phyloP scores from a whole-genome alignment of 2,329 filamentous ascomycete genomes.

The Sphaerulina populicola region DNA sequence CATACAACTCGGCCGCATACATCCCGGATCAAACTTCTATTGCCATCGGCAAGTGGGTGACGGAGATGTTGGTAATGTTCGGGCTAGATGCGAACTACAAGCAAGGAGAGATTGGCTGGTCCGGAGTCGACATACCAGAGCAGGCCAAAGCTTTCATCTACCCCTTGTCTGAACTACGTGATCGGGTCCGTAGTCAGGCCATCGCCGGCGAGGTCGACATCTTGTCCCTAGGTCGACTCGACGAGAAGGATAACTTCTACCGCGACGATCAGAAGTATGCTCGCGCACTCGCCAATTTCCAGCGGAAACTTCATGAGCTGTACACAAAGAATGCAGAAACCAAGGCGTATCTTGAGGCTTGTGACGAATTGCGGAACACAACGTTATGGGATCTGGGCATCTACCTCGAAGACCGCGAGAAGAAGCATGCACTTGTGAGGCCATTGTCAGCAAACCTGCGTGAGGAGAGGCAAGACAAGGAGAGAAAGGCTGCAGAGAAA shows the following conservation, averaged over 20 bases:
- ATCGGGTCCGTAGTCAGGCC: conserved; percentile 50
- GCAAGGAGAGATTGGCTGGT: conserved; percentile 51
- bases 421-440: conserved; percentile 62
- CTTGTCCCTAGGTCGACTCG: conserved; percentile 24
- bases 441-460: conserved; percentile 47
- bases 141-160: conserved; percentile 54
- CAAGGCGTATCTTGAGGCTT: conserved; percentile 66
- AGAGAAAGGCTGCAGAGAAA: conserved; percentile 46
- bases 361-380: conserved; percentile 70
- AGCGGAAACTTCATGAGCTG: conserved; percentile 55
- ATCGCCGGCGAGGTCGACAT: conserved; percentile 40
- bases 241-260: conserved; percentile 22
- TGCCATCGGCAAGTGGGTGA: conserved; percentile 66
- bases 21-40: conserved; percentile 44
- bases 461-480: conserved; percentile 46
- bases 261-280: conserved; percentile 39
- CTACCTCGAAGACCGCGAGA: conserved; percentile 74
- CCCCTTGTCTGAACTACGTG: conserved; percentile 50
- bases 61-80: conserved; percentile 73
- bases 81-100: conserved; percentile 59
- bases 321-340: conserved; percentile 43
- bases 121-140: conserved; percentile 55
- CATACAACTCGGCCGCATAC: conserved; percentile 55
- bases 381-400: conserved; percentile 75
- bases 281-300: conserved; percentile 44